Base-by-base conservation (phyloP, 2,329 filamentous ascomycete genomes). In the Neocucurbitaria cava region DNA sequence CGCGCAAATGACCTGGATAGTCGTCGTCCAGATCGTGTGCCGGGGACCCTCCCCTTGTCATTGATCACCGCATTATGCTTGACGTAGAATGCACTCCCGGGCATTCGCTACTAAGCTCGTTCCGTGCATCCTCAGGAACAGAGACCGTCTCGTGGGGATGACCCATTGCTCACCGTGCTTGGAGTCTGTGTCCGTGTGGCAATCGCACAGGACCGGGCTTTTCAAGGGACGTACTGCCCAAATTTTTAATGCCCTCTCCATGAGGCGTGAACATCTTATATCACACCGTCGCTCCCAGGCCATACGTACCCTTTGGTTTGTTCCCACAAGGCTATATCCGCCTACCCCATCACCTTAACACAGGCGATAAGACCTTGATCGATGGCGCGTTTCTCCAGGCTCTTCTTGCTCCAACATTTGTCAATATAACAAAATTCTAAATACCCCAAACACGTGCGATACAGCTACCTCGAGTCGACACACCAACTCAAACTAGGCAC, bases 31-130 rank as follows among this genome's bases (percentile, higher is more conserved):
- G 69, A 76, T 76, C 74, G 68, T 64, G 67, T 68, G 69, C 71
- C 71, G 64, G 72, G 72, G 61, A 47, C 48, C 68, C 66, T 23
- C 59, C 65, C 70, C 74, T 63, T 69, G 73, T 69, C 68, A 72
- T 69, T 75, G 74, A 76, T 74, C 76, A 78, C 74, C 69, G 74
- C 75, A 78, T 77, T 75, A 76, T 77, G 75, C 74, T 76, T 74
- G 72, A 75, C 73, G 68, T 74, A 73, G 73, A 76, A 75, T 73
- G 63, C 66, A 70, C 72, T 69, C 70, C 70, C 66, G 67, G 69
- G 65, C 72, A 75, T 76, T 72, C 73, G 73, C 73, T 72, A 72
- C 72, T 71, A 69, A 77, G 74, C 72, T 71, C 70, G 68, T 67
- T 71, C 68, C 64, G 71, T 73, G 13, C 67, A 71, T 69, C 63